A percentile compares a stretch with the other conserved stretches of the same genome.
Evolutionary conservation across 2,329 filamentous ascomycete species (phyloP).

Genomic region (Alternaria sp.): DNA sequence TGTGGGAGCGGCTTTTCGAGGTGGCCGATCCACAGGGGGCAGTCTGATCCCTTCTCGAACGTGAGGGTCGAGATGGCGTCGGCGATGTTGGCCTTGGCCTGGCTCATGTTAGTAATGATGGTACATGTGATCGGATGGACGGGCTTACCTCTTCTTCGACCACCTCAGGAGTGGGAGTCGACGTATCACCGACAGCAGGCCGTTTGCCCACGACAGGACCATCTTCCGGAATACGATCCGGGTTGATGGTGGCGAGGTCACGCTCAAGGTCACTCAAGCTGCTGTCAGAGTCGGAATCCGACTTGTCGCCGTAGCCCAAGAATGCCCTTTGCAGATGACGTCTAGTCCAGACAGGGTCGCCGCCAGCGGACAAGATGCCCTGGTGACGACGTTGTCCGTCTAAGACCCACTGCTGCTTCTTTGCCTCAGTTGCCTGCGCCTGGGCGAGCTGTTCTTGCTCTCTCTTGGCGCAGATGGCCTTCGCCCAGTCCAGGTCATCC

Average conservation of each 20-base stretch:
- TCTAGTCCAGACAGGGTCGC: neutral
- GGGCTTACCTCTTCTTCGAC: neutral
- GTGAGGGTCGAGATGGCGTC: neutral
- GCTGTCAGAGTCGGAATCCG: neutral
- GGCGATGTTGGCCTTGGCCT: neutral
- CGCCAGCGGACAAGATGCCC: neutral
- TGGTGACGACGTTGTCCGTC: too few species aligned
- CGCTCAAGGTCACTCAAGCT: neutral
- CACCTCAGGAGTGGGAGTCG: neutral
- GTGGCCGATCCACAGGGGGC: neutral
- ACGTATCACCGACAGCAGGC: neutral
- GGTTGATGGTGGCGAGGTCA: too few species aligned
- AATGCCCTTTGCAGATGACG: neutral
- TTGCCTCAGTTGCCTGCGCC: neutral
- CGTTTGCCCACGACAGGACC: neutral
- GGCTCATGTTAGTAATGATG: neutral
- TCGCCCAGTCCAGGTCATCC: too few species aligned
- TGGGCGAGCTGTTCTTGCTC: neutral
- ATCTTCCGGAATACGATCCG: neutral
- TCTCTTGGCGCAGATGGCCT: neutral
- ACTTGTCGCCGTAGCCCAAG: neutral
- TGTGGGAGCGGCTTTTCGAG: neutral
- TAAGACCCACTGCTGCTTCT: neutral
- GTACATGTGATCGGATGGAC: neutral
- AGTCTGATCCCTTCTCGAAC: neutral